Base-by-base conservation (phyloP, 2,329 filamentous ascomycete species). In the Hypoxylon sp. region DNA sequence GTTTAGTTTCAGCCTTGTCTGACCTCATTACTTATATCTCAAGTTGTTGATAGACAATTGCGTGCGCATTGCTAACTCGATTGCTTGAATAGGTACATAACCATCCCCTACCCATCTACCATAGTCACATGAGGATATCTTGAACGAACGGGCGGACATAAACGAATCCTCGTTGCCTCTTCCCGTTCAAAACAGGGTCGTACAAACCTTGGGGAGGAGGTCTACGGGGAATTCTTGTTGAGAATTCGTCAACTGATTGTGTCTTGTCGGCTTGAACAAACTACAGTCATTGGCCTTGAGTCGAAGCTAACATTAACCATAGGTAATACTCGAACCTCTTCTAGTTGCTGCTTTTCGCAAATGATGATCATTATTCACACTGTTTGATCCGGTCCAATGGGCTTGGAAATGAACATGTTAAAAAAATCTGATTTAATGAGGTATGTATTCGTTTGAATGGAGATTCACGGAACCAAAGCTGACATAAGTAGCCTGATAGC, bases 91-190 rank as follows among this genome's bases (percentile, higher is more conserved):
- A 87, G 85, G 84, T 86, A 86, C 78, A 76, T 71, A 61, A 63
- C 32, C 44, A 53, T 57, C 65, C 59, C 57, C 55, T 42, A 68
- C 59, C 53, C 65, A 54, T 67, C 68, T 76, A 50, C 47, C 57
- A 53, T 21, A 47, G 73, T 74, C 69, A 75, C 76, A 85, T 89
- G 87, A 89, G 82, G 87, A 89, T 86, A 81, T 81, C 80, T 88
- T 89, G 87, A 88, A 89, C 87, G 87, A 89, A 89, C 87, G 87
- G 87, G 87, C 87, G 87, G 87, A 89, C 87, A 89, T 87, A 88
- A 87, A 82, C 80, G 86, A 88, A 85, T 83, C 83, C 77, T 76
- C 81, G 78, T 79, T 79, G 75, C 76, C 81, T 79, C 77, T 79
- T 82, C 77, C 81, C 80, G 79, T 79, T 76, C 79, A 85, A 85